These are phyloP conservation scores for Penicillium bialowiezense DNA, from an alignment of 495 filamentous ascomycete genomes.

Conservation along the genomic window DNA sequence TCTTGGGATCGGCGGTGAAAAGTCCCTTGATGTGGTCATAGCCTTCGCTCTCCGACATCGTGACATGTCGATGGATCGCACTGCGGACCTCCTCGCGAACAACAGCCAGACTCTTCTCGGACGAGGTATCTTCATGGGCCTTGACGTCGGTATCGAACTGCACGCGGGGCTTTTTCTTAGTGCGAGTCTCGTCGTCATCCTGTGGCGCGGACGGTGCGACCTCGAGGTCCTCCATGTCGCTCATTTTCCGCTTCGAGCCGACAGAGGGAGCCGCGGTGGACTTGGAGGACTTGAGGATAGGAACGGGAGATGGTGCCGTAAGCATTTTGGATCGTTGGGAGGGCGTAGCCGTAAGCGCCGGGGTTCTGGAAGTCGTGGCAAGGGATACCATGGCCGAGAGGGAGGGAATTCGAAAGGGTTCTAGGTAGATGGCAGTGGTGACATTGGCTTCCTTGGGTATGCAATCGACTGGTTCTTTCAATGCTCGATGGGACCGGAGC, in stretches of 20 bases:
- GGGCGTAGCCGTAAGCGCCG: constrained; percentile 24
- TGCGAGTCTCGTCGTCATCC: constrained; percentile 38
- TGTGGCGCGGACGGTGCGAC: constrained; percentile 35
- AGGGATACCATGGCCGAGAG: constrained; percentile 43
- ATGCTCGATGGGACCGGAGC: not conserved
- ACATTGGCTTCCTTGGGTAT: constrained; percentile 22
- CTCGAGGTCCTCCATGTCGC: constrained; percentile 37
- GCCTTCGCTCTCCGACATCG: constrained; percentile 59
- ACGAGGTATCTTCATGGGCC: constrained; percentile 41
- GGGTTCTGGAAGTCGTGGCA: constrained; percentile 33
- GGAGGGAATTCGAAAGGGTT: constrained; percentile 1
- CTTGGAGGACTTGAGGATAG: constrained; percentile 46
- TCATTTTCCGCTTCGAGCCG: constrained; percentile 41
- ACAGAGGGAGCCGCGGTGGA: constrained; percentile 22
- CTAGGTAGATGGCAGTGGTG: constrained; percentile 7
- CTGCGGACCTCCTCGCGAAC: constrained; percentile 68
- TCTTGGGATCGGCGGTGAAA: constrained; percentile 50
- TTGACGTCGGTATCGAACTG: constrained; percentile 73
- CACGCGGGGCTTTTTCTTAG: constrained; percentile 63
- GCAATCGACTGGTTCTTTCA: constrained; percentile 1
- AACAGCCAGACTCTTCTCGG: constrained; percentile 58
- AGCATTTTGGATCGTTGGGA: constrained; percentile 32
- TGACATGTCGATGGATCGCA: constrained; percentile 65
- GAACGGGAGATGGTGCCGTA: constrained; percentile 32
- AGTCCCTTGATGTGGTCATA: constrained; percentile 73